Percentiles rank a stretch among this genome's conserved stretches.
These are phyloP conservation scores for Tephrocybe sp. DNA, from an alignment of 768 basidiomycete species.

Conservation along the genomic window DNA sequence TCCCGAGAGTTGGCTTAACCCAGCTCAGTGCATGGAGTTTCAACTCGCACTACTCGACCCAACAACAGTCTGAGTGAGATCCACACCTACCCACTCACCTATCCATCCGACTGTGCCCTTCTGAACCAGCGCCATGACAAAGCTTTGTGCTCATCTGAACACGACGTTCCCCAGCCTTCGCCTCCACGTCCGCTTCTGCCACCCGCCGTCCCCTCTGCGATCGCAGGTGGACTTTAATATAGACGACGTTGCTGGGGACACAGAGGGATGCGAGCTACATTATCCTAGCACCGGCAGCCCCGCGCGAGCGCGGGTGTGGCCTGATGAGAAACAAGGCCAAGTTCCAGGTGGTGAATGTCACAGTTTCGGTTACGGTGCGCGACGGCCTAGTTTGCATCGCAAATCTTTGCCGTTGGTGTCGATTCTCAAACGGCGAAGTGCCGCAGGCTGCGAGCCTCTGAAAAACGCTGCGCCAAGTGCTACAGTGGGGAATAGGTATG, in stretches of 20 bases:
- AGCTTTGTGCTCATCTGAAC: background rate
- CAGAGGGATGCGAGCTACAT: background rate
- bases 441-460: background rate
- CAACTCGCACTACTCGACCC: too few species aligned
- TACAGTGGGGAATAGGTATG: background rate
- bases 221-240: too few species aligned
- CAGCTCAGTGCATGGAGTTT: too few species aligned
- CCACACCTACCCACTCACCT: too few species aligned
- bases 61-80: too few species aligned
- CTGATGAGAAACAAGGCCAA: background rate
- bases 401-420: constrained; percentile 1
- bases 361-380: background rate
- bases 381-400: constrained; percentile 5
- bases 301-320: too few species aligned
- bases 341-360: too few species aligned
- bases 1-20: too few species aligned
- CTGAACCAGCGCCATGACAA: background rate
- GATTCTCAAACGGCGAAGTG: constrained; percentile 4
- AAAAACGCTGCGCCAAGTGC: too few species aligned
- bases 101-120: too few species aligned
- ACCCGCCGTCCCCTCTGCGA: background rate
- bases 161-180: background rate
- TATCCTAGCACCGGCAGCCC: background rate
- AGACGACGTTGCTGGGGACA: background rate
- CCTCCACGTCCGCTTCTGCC: background rate